Conservation (phyloP, 208 protist genomes). For the Wallacemonas sp. region DNA sequence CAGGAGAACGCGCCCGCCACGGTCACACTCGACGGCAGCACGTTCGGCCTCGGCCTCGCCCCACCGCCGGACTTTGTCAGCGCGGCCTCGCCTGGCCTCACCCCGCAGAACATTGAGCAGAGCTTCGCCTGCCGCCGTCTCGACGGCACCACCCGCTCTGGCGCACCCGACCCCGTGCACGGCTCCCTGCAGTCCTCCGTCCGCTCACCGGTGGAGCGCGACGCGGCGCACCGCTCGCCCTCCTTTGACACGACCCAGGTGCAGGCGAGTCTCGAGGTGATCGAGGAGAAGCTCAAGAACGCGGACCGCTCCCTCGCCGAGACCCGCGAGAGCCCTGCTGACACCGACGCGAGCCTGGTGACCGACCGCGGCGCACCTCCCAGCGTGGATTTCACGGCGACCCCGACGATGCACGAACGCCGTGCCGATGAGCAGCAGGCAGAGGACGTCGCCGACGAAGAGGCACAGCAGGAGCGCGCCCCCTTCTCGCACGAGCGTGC, state of each 20-base stretch:
- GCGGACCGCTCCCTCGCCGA: conserved; percentile 12
- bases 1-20: not conserved
- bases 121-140: conserved; percentile 30
- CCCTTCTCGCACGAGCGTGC: conserved; percentile 32
- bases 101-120: conserved; percentile 42
- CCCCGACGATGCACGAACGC: not conserved
- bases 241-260: conserved; percentile 13
- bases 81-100: conserved; percentile 25
- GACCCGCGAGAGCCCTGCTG: not conserved
- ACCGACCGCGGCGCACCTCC: not conserved
- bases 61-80: conserved; percentile 13
- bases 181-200: not conserved
- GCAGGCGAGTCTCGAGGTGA: conserved; percentile 11
- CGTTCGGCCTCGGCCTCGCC: not conserved
- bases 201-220: not conserved
- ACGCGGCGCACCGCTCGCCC: conserved; percentile 3
- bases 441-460: not conserved
- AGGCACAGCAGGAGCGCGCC: conserved; percentile 16
- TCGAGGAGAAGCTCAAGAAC: not conserved
- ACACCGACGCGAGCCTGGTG: not conserved
- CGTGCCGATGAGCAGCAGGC: not conserved
- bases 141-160: conserved; percentile 1
- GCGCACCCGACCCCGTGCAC: conserved; percentile 9
- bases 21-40: not conserved
- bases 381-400: not conserved